Evolutionary conservation across 2,329 filamentous ascomycete genomes (phyloP), one percentile per base, ranked within the genome.

Genomic region (Sporothrix humicola): DNA sequence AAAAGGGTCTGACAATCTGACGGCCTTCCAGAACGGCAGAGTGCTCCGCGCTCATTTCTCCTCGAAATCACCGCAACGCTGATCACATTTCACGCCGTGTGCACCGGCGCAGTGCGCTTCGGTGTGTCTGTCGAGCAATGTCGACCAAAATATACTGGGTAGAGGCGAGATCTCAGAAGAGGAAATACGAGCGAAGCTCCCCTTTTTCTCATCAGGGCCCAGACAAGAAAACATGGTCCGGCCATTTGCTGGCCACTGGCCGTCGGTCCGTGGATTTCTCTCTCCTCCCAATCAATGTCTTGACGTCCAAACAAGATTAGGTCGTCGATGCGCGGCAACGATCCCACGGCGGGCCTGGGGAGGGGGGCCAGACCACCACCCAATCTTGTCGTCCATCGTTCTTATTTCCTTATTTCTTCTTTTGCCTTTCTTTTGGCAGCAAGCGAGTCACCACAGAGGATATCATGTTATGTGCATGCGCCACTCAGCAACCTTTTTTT

Each of bases 1-100:
- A 54, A 54, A 54, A 54, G 17, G 15, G n/a, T 8, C 52, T 54
- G 52, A 7, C 31, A 37, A 37, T 37, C 31, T 37, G 52, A 54
- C 52, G 46, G 46, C 46, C 23, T 37, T 66, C 15, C 63, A 68
- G 20, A 52, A 48, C 26, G 61, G 37, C 37, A n/a, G 44, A 48
- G 15, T 54, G 66, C 66, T 69, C 66, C 48, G 66, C 66, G 66
- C 48, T 69, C 66, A 69, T 54, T 54, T 69, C 66, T 69, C 46
- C 9, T 42, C 3, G 66, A 69, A 69, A 69, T 69, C 66, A 69
- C 65, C 44, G 65, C 65, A 69, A 56, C 66, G 66, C 66, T 37
- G 66, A 69, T 69, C 66, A 15, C 66, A 69, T 54, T 56, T 69
- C 26, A 26, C 20, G 52, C 52, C 2, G 17, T 10, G 17, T 54